Evolutionary conservation across 805 yeast genomes (phyloP).

Genomic region (Lachancea sp.): DNA sequence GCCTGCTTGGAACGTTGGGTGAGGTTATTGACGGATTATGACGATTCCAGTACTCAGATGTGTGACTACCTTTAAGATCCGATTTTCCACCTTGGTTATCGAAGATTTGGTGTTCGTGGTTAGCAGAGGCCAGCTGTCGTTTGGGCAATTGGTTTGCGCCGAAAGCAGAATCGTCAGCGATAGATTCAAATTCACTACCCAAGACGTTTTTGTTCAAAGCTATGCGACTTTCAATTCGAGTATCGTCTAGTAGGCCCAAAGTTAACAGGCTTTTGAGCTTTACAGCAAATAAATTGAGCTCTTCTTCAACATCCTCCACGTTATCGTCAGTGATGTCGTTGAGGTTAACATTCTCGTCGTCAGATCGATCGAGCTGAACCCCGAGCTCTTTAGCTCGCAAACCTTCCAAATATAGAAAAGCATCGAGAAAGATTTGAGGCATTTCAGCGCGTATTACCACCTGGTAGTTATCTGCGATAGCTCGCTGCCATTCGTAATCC

Average conservation of each 20-base stretch:
- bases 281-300: conserved; percentile 22
- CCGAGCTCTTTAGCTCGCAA: conserved; percentile 17
- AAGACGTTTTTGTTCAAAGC: conserved; percentile 23
- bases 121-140: conserved; percentile 6
- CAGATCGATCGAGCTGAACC: conserved; percentile 19
- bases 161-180: conserved; percentile 23
- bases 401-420: conserved; percentile 26
- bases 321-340: conserved; percentile 14
- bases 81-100: conserved; percentile 1
- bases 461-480: conserved; percentile 14
- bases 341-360: conserved; percentile 25
- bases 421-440: conserved; percentile 12
- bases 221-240: conserved; percentile 12
- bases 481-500: conserved; percentile 19
- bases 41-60: no score
- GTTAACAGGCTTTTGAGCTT: conserved; percentile 26
- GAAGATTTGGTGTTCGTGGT: conserved; percentile 6
- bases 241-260: conserved; percentile 15
- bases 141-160: conserved; percentile 15
- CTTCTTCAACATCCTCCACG: conserved; percentile 17
- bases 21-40: not conserved
- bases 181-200: conserved; percentile 19
- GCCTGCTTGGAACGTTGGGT: not conserved
- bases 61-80: not conserved
- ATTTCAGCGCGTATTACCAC: conserved; percentile 11